phyloP scores from a whole-genome alignment of 1,139 yeast genomes.

The Trichomonascaceae sp. region DNA sequence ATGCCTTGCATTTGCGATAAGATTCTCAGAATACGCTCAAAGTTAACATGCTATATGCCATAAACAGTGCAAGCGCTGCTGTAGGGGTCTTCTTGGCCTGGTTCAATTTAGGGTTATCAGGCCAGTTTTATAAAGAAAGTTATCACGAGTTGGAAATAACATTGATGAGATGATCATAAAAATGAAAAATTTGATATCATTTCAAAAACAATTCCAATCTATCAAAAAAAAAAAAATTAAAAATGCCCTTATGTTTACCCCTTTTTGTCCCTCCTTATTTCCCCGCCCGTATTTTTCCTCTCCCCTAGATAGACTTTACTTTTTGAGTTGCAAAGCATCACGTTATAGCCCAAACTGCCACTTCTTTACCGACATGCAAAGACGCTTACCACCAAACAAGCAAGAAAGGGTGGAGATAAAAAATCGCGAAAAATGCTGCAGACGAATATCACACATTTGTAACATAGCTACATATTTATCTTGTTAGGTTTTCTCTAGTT shows the following conservation, averaged over 20 bases:
- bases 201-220: too few relatives aligned
- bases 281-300: too few relatives aligned
- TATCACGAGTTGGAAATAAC: too few relatives aligned
- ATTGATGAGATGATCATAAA: too few relatives aligned
- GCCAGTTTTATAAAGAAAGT: background rate
- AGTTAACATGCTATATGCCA: background rate
- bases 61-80: background rate
- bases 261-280: background rate
- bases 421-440: background rate
- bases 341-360: background rate
- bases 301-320: background rate
- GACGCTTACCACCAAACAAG: background rate
- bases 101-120: background rate
- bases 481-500: too few relatives aligned
- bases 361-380: background rate
- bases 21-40: background rate
- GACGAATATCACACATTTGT: background rate
- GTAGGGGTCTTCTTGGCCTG: background rate
- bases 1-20: background rate
- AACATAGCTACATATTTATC: background rate
- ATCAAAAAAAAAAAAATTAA: too few relatives aligned
- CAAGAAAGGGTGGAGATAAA: background rate
- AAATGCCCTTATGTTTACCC: too few relatives aligned
- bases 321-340: background rate
- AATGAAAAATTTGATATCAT: too few relatives aligned